Evolutionary conservation across 331 rosid species (phyloP).

Genomic region (Quercus lobata): DNA sequence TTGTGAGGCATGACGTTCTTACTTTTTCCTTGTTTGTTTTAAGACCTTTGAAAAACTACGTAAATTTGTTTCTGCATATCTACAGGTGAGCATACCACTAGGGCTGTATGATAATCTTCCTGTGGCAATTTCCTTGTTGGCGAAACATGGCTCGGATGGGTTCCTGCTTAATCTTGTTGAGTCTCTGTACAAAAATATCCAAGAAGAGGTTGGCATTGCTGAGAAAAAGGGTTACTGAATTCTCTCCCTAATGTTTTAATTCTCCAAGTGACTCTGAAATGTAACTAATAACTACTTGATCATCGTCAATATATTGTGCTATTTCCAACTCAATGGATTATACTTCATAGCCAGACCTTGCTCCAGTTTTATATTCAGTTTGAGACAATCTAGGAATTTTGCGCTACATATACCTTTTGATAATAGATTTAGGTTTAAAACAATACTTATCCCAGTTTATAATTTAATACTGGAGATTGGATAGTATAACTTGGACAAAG

Average conservation of each 20-base stretch:
- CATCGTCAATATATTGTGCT: not conserved
- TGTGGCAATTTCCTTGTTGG: constrained; percentile 44
- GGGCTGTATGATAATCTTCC: constrained; percentile 39
- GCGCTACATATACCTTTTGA: not conserved
- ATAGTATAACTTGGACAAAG: not conserved
- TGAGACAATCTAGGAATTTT: not conserved
- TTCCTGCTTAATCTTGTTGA: constrained; percentile 39
- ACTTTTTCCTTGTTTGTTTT: no score
- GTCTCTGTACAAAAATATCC: constrained; percentile 29
- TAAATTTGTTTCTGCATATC: not conserved
- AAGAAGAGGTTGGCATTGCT: constrained; percentile 18
- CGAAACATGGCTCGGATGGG: constrained; percentile 47
- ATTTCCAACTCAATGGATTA: not conserved
- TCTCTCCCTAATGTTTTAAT: not conserved
- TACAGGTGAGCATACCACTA: constrained; percentile 48
- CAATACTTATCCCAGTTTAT: not conserved
- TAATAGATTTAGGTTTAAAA: not conserved
- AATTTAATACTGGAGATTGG: not conserved
- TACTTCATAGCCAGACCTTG: not conserved
- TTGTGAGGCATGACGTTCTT: not conserved
- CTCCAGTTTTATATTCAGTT: not conserved
- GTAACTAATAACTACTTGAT: not conserved
- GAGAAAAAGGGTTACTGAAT: not conserved
- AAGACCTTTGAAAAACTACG: not conserved
- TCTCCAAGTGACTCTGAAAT: not conserved